Evolutionary conservation across 1,284 basidiomycete genomes (phyloP), one percentile per base, ranked within the genome.

Genomic region (Pseudozyma flocculosa): DNA sequence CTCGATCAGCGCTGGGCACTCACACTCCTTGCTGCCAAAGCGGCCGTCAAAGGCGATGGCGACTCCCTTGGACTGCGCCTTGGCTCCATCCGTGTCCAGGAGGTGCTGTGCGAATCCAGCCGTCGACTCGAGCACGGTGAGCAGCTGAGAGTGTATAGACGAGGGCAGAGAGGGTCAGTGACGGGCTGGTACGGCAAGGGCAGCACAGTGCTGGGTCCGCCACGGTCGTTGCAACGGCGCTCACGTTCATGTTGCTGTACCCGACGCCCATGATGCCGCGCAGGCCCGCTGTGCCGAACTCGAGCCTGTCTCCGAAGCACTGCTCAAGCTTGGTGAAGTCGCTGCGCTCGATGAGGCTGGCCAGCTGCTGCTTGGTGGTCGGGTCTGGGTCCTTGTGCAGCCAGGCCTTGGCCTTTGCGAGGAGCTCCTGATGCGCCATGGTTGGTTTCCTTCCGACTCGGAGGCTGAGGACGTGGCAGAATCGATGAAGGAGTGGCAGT

Each of bases 31-130:
- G 48, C 60, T 65, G 34, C 68, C 68, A 41, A 68, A 71, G 3
- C 71, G 50, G 11, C 71, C 71, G 21, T 73, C 71, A 40, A 71
- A 73, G 17, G 68, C 71, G 40, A 73, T 69, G 13, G 68, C 71
- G n/a, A 73, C 71, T n/a, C 71, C 64, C 22, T 68, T 48, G 19
- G 44, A 17, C 37, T 53, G 53, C 7, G 54, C 54, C 22, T 52
- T 55, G 11, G 40, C 48, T 21, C 39, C 23, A 48, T 68, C 54
- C 39, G 47, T 50, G 40, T 63, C 54, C 5, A 66, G 39, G 9
- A 73, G 57, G 34, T 67, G 64, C 24, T 57, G 45, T 1, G 69
- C 69, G 1, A 73, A 50, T 17, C 71, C 71, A 1, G 69, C 66
- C 0, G 61, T 72, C 10, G 71, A 68, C 41, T 73, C 62, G 9